Evolutionary conservation across 352 stramenopile genomes (phyloP).

Genomic region (Pythium aquatile): DNA sequence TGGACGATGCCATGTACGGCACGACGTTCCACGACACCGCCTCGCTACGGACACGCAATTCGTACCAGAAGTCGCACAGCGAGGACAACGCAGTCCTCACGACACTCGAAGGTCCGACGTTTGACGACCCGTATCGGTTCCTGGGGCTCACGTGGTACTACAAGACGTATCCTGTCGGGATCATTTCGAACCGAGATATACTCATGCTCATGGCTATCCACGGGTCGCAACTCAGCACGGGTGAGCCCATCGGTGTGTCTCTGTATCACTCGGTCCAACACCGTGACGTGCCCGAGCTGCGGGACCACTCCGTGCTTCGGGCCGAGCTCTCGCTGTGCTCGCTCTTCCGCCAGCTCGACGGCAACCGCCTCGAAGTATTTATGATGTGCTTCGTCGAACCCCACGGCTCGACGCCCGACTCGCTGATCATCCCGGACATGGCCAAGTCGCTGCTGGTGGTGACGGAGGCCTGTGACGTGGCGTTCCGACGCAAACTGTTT

Average conservation of each 20-base stretch:
- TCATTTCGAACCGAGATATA: constrained; percentile 42
- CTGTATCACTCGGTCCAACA: constrained; percentile 53
- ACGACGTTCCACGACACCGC: constrained; percentile 40
- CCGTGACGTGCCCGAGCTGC: constrained; percentile 35
- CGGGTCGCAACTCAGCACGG: constrained; percentile 3
- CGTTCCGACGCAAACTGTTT: constrained; percentile 47
- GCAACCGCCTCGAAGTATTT: constrained; percentile 42
- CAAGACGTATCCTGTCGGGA: constrained; percentile 23
- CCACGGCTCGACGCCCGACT: constrained; percentile 1
- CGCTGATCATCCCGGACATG: constrained; percentile 36
- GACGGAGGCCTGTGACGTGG: constrained; percentile 29
- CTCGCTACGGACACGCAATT: constrained; percentile 37
- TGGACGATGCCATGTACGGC: constrained; percentile 58
- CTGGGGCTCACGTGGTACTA: constrained; percentile 34
- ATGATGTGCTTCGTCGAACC: constrained; percentile 36
- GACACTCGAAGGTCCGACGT: constrained; percentile 23
- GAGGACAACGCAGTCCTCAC: constrained; percentile 31
- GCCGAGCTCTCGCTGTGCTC: constrained; percentile 35
- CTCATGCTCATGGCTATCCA: constrained; percentile 21
- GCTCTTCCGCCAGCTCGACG: constrained; percentile 45
- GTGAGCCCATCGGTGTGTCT: constrained; percentile 47
- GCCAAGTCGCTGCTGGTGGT: constrained; percentile 26
- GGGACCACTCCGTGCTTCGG: constrained; percentile 28
- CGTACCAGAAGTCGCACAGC: constrained; percentile 45
- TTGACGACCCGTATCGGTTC: constrained; percentile 36